Evolutionary conservation across 2,329 filamentous ascomycete genomes (phyloP), one percentile per base, ranked within the genome.

Genomic region (Lachnellula subtilissima): DNA sequence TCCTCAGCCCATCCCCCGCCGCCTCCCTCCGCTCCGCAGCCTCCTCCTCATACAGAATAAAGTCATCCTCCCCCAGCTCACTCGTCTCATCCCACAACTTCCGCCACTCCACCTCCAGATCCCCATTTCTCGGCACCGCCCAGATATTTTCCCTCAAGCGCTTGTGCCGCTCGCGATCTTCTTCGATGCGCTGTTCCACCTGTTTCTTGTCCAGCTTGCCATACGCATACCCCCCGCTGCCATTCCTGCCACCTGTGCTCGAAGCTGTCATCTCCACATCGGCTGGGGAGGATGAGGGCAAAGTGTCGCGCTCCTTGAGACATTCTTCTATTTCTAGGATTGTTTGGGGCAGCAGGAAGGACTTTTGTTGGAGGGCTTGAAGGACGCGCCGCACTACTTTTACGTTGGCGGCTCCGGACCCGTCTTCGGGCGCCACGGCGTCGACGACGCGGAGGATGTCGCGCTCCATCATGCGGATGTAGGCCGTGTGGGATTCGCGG

Each of bases 101-200:
- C 61, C 86, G 82, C 74, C 91, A 86, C 73, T 97, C 93, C 37
- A 50, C 61, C 73, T 97, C 93, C 37, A 50, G 60, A 50, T 68
- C 66, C 17, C 60, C 60, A 7, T 86, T 82, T 25, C 82, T 78
- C 32, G 83, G 83, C 2, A 96, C 85, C 0, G 91, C 90, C 94
- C 95, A 99, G 60, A 96, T 95, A 65, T 86, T 91, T 74, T 99
- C 94, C 22, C 94, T 78, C 67, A 93, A 77, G 45, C 93, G 78
- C 78, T 99, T 99, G 72, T 99, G 95, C 45, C 94, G 79, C 72
- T 99, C 94, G 3, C 94, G 80, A 72, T 99, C 94, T 73, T 99
- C 95, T 66, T 99, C 95, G 61, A 99, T 96, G 42, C 94, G 81
- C 75, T 97, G 92, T 74, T 97, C 92, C 52, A 97, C 89, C 74